Evolutionary conservation across 305 asterid species (phyloP), one percentile per base, ranked within the genome.

Genomic region (Solanum hybrid): DNA sequence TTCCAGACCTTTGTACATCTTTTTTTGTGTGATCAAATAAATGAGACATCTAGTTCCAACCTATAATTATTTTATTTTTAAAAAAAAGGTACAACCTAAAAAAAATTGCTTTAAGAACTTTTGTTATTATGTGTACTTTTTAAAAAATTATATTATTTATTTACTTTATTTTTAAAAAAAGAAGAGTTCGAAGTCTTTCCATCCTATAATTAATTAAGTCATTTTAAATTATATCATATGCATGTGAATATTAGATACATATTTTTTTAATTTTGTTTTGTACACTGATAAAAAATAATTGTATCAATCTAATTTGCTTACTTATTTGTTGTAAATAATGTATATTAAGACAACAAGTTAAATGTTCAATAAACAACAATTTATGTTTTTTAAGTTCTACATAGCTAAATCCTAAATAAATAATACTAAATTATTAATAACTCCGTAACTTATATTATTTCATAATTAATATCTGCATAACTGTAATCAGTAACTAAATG

Each of bases 91-190:
- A 51, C 66, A 51, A 51, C 66, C n/a, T 51, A 51, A 51, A 17
- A 51, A 51, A 51, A 51, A 2, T 51, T 51, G 10, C 4, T 6
- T 51, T 17, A 51, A 15, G 19, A 51, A 51, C 66, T 51, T 51
- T 17, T 51, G 8, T 51, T 51, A 51, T 51, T 15, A 51, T 51
- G 66, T 15, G n/a, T 51, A 51, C 66, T 15, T 51, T 15, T 51
- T 0, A 15, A 51, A 51, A 51, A 6, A 15, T 6, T 15, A 51
- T 51, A 51, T 17, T 51, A 51, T 51, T 51, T 17, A 17, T 17
- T 51, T 51, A 51, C 66, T 17, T 51, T 51, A 0, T 15, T 51
- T 15, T 15, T 0, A 0, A 0, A 0, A 51, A 51, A 17, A 51
- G 1, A 15, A 15, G 22, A 17, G 66, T 15, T 51, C 4, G 9